phyloP scores from a whole-genome alignment of 2,329 filamentous ascomycete species.

The Epichloe festucae region DNA sequence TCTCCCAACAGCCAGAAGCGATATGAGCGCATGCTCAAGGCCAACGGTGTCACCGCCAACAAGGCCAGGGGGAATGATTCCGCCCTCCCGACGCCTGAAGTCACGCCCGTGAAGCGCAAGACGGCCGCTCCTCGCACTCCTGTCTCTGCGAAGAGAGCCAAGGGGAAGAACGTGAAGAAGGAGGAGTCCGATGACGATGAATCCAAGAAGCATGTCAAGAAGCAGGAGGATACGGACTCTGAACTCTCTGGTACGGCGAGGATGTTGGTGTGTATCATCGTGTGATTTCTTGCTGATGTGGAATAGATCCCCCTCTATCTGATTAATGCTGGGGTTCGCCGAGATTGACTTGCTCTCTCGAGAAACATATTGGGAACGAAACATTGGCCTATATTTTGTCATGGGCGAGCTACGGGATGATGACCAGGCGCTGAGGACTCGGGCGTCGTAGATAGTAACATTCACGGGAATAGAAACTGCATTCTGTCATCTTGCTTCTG shows the following conservation, averaged over 20 bases:
- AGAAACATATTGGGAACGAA: no score
- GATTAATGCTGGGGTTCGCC: not conserved
- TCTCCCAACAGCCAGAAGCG: conserved; percentile 43
- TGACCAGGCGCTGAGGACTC: not conserved
- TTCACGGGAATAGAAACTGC: not conserved
- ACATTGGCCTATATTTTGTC: not conserved
- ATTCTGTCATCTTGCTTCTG: not conserved
- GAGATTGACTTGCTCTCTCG: no score
- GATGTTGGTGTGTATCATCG: not conserved
- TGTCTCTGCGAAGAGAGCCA: conserved; percentile 15
- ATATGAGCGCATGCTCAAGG: conserved; percentile 53
- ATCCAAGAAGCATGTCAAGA: conserved; percentile 9
- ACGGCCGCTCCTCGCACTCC: conserved; percentile 12
- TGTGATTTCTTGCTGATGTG: not conserved
- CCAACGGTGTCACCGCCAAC: conserved; percentile 31
- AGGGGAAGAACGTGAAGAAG: conserved; percentile 13
- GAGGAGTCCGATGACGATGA: conserved; percentile 15
- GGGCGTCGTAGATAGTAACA: not conserved
- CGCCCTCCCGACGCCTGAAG: conserved; percentile 2
- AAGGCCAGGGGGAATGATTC: conserved; percentile 7
- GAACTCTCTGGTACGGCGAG: conserved; percentile 14
- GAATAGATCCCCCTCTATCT: not conserved
- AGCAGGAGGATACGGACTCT: conserved; percentile 14
- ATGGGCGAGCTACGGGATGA: not conserved
- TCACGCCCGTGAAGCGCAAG: conserved; percentile 19